Conservation (phyloP, 2,329 filamentous ascomycete genomes). For the Diaporthe velutina region DNA sequence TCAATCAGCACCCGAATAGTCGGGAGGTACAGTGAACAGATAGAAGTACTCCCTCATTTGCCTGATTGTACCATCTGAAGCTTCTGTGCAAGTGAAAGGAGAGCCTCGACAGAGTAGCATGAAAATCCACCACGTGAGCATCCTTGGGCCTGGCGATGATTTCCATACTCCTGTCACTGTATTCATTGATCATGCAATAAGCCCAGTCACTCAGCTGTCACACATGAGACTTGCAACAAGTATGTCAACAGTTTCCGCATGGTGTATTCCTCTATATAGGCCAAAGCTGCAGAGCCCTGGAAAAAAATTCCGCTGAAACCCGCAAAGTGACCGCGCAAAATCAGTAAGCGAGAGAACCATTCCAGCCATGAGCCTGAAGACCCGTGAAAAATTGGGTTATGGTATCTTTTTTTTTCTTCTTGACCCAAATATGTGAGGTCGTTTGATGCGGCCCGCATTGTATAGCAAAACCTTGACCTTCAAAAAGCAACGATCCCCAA, state of each 20-base stretch:
- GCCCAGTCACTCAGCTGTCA: not conserved
- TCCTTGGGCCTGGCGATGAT: not conserved
- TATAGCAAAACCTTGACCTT: not conserved
- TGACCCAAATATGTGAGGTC: not conserved
- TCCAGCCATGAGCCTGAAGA: slow-evolving; percentile 5
- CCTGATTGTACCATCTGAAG: not conserved
- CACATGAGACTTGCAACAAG: not conserved
- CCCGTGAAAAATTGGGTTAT: not conserved
- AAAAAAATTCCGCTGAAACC: not conserved
- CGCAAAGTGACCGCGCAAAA: not conserved
- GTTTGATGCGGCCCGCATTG: slow-evolving; percentile 14
- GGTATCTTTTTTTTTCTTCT: slow-evolving; percentile 26
- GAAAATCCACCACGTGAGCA: too few relatives aligned
- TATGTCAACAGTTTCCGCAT: slow-evolving; percentile 15
- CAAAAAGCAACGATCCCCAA: slow-evolving; percentile 32
- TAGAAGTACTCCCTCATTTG: not conserved
- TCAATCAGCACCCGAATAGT: too few relatives aligned
- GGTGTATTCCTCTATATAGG: slow-evolving; percentile 31
- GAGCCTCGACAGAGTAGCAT: too few relatives aligned
- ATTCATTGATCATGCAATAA: too few relatives aligned
- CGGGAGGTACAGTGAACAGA: not conserved
- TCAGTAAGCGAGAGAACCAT: slow-evolving; percentile 20
- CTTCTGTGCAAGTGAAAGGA: not conserved
- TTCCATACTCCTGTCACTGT: not conserved
- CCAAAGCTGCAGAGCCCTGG: slow-evolving; percentile 7